Percentiles rank a stretch among this genome's conserved stretches.
phyloP scores from a whole-genome alignment of 2,329 filamentous ascomycete species.

The Aureobasidium sp. region DNA sequence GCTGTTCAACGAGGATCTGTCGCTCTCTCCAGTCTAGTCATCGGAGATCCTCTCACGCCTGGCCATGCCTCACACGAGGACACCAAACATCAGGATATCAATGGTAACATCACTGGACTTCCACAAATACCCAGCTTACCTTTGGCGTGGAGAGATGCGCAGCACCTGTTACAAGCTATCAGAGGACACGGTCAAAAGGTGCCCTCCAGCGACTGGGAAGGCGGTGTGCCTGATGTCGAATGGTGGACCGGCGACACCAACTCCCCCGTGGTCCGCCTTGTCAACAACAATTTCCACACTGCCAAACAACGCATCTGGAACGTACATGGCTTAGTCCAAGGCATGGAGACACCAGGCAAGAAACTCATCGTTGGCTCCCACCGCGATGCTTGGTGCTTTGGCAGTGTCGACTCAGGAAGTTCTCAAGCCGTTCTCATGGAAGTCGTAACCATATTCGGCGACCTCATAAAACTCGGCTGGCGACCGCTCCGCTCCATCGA shows the following conservation, averaged over 20 bases:
- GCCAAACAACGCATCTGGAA: conserved; percentile 86
- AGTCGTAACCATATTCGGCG: conserved; percentile 75
- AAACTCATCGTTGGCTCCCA: conserved; percentile 88
- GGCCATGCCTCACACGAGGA: conserved; percentile 69
- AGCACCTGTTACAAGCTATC: conserved; percentile 67
- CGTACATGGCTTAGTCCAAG: conserved; percentile 73
- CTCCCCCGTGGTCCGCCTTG: conserved; percentile 71
- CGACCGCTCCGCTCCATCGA: conserved; percentile 87
- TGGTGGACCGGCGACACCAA: conserved; percentile 78
- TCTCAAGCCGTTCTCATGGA: conserved; percentile 91
- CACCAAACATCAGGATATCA: conserved; percentile 51
- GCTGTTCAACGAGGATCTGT: conserved; percentile 79
- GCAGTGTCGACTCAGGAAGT: conserved; percentile 76
- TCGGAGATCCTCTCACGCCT: conserved; percentile 88
- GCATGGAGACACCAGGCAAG: conserved; percentile 77
- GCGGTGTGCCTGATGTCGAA: conserved; percentile 68
- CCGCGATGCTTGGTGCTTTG: conserved; percentile 87
- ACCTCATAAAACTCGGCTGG: conserved; percentile 73
- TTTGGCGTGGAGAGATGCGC: conserved; percentile 81
- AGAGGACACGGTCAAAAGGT: conserved; percentile 66
- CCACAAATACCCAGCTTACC: conserved; percentile 84
- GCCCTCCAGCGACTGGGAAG: conserved; percentile 63
- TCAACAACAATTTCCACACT: conserved; percentile 80
- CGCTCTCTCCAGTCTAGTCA: conserved; percentile 70
- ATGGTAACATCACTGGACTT: conserved; percentile 61